Evolutionary conservation across 2,329 filamentous ascomycete genomes (phyloP).

Genomic region (Geosmithia morbida): DNA sequence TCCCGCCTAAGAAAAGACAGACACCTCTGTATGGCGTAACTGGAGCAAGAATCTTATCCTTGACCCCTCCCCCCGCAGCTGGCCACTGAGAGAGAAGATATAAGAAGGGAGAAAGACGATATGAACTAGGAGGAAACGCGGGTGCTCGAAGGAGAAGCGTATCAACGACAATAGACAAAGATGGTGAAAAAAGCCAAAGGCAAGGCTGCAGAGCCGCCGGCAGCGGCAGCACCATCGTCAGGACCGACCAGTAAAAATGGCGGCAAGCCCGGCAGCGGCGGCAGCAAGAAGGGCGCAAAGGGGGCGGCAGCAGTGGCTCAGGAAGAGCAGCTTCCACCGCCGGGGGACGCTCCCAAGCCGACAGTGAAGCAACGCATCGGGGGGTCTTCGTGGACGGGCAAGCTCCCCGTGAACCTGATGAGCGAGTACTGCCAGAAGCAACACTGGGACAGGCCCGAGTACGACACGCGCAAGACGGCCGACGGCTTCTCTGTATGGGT

Average conservation of each 20-base stretch:
- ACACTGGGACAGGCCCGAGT: constrained; percentile 89
- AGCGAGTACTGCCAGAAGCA: constrained; percentile 93
- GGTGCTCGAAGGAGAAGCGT: too few species aligned
- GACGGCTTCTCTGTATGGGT: constrained; percentile 72
- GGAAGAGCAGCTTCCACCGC: constrained; percentile 15
- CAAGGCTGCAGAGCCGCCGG: constrained; percentile 23
- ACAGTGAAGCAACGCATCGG: constrained; percentile 74
- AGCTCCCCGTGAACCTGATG: constrained; percentile 84
- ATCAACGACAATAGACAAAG: background rate
- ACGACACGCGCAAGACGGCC: constrained; percentile 61
- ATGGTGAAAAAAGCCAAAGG: constrained; percentile 34
- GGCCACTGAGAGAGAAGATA: too few species aligned
- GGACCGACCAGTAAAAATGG: constrained; percentile 31
- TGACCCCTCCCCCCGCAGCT: too few species aligned
- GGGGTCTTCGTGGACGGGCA: constrained; percentile 93
- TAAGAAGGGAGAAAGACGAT: too few species aligned
- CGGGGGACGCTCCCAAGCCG: constrained; percentile 36
- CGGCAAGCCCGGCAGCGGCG: constrained; percentile 20
- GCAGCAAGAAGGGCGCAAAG: constrained; percentile 20
- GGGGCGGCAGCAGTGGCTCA: constrained; percentile 10
- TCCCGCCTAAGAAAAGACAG: too few species aligned
- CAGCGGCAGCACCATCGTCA: constrained; percentile 14
- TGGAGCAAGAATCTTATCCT: too few species aligned
- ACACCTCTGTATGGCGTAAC: too few species aligned
- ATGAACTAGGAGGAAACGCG: too few species aligned